These are phyloP conservation scores for Plasmodium gonderi DNA, from an alignment of 169 alveolate species.

Conservation along the genomic window DNA sequence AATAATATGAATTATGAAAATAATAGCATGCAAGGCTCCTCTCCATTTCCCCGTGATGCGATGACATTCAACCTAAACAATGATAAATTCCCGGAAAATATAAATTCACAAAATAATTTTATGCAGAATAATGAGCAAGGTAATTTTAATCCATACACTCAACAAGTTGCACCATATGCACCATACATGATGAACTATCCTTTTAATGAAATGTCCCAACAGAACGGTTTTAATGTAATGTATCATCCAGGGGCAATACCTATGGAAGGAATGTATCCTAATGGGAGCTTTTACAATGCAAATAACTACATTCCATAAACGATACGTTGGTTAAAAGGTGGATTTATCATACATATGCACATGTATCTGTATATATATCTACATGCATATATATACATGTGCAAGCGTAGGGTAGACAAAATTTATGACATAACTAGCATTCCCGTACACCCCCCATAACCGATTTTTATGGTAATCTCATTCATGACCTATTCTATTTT, in stretches of 20 bases:
- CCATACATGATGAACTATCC: conserved; percentile 46
- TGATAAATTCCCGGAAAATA: conserved; percentile 9
- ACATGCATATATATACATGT: conserved; percentile 1
- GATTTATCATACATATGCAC: not conserved
- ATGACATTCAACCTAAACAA: not conserved
- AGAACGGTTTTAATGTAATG: conserved; percentile 41
- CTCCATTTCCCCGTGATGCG: not conserved
- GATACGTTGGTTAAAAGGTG: not conserved
- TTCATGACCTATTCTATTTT: not conserved
- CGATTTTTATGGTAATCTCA: conserved; percentile 15
- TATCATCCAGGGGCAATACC: conserved; percentile 19
- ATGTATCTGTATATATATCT: not conserved
- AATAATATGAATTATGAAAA: conserved; percentile 57
- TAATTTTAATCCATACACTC: conserved; percentile 20
- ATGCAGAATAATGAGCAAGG: conserved; percentile 45
- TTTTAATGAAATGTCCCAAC: conserved; percentile 28
- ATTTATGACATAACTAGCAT: not conserved
- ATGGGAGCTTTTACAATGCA: conserved; percentile 31
- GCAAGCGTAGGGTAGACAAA: not conserved
- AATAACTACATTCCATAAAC: conserved; percentile 25
- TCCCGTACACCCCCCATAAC: not conserved
- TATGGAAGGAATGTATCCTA: conserved; percentile 41
- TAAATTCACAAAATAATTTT: conserved; percentile 29
- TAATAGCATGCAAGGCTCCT: conserved; percentile 2
- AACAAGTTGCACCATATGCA: conserved; percentile 29